phyloP scores from a whole-genome alignment of 2,329 filamentous ascomycete genomes.

The Ceratocystis variospora region DNA sequence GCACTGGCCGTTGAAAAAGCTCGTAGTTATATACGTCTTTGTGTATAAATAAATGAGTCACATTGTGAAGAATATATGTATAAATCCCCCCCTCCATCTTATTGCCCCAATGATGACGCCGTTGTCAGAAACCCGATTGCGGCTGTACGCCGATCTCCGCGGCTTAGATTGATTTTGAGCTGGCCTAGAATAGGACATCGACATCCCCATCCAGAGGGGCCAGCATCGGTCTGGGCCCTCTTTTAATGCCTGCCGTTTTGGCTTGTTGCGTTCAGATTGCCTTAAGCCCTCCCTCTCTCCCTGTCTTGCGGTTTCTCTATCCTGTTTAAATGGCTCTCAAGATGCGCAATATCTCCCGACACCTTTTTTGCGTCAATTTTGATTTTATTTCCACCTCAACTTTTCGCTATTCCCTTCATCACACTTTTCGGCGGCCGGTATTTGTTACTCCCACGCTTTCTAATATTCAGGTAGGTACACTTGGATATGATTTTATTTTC shows the following conservation, averaged over 20 bases:
- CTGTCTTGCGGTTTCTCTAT: neutral
- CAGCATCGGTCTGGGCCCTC: neutral
- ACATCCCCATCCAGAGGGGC: neutral
- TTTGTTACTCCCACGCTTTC: neutral
- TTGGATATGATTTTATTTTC: neutral
- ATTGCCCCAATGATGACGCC: neutral
- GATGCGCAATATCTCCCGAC: neutral
- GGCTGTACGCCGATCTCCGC: slow-evolving; percentile 14
- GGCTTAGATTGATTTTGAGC: neutral
- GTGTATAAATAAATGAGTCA: neutral
- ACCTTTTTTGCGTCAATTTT: slow-evolving; percentile 1
- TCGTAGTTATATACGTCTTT: neutral
- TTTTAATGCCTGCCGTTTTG: neutral
- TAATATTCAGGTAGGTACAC: neutral
- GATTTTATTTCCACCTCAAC: neutral
- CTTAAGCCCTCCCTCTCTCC: neutral
- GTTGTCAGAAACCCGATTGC: neutral
- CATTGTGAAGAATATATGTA: no score
- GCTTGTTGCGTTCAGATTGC: neutral
- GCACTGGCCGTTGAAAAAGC: neutral
- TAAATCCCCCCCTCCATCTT: no score
- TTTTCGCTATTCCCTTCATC: neutral
- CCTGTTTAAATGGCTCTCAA: neutral
- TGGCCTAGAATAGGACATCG: neutral
- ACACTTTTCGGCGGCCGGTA: neutral